A percentile compares a stretch with the other conserved stretches of the same genome.
phyloP scores from a whole-genome alignment of 2,329 filamentous ascomycete genomes.

The Cladosporium sp. region DNA sequence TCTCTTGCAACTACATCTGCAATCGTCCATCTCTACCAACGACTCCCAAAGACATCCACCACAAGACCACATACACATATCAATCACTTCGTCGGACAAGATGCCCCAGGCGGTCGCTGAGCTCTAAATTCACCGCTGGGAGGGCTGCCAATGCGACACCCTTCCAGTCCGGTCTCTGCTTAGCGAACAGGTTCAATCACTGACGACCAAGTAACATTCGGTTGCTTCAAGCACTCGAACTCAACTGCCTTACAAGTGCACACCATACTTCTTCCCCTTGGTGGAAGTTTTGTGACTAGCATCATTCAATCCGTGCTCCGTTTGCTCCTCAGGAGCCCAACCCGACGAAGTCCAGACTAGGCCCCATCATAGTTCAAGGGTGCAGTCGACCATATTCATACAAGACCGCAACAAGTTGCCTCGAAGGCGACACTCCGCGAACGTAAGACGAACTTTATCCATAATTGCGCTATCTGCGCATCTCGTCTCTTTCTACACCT shows the following conservation, averaged over 20 bases:
- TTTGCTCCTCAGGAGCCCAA: conserved; percentile 6
- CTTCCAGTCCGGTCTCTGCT: conserved; percentile 14
- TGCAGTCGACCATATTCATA: conserved; percentile 7
- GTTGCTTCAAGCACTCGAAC: conserved; percentile 13
- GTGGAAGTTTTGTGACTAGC: not conserved
- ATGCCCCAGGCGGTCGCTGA: conserved; percentile 15
- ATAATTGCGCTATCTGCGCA: not conserved
- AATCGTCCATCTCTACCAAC: not conserved
- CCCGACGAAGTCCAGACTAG: conserved; percentile 11
- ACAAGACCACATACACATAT: not conserved
- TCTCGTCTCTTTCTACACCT: not conserved
- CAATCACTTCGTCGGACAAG: conserved; percentile 16
- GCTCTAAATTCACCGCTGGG: conserved; percentile 16
- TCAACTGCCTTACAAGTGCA: not conserved
- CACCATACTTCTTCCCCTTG: not conserved
- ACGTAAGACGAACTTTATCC: not conserved
- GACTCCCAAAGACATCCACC: not conserved
- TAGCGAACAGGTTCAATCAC: conserved; percentile 15
- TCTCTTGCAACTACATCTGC: not conserved
- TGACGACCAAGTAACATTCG: conserved; percentile 13
- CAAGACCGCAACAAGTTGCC: conserved; percentile 13
- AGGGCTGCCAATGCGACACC: conserved; percentile 13
- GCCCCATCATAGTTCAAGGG: conserved; percentile 13
- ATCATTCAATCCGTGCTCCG: not conserved
- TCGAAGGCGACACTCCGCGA: conserved; percentile 15